Evolutionary conservation across 2,329 filamentous ascomycete species (phyloP).

Genomic region (Aspergillaceae sp.): DNA sequence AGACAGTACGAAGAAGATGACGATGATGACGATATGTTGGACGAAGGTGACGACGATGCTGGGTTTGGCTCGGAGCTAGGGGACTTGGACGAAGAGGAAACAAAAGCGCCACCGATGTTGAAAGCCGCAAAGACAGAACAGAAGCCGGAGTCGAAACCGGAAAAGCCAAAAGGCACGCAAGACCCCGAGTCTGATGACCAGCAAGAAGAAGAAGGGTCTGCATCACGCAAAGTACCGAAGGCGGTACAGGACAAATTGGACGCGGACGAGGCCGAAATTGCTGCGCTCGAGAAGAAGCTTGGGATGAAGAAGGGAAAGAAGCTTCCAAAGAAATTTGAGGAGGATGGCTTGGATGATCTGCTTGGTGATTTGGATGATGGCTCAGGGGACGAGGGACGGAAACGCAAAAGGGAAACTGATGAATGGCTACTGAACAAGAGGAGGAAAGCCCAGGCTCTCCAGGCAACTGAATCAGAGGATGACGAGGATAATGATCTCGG

Average conservation of each 20-base stretch:
- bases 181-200: constrained; percentile 21
- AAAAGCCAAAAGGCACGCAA: constrained; percentile 21
- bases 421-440: constrained; percentile 53
- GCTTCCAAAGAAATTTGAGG: constrained; percentile 61
- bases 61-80: constrained; percentile 19
- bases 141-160: constrained; percentile 29
- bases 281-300: constrained; percentile 75
- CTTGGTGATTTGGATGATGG: constrained; percentile 58
- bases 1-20: constrained; percentile 5
- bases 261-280: constrained; percentile 82
- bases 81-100: constrained; percentile 14
- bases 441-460: constrained; percentile 39
- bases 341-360: constrained; percentile 75
- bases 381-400: constrained; percentile 42
- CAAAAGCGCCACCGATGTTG: constrained; percentile 9
- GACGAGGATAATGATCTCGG: constrained; percentile 20
- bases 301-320: constrained; percentile 72
- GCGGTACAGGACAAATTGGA: constrained; percentile 56
- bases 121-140: constrained; percentile 15
- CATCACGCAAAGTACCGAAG: constrained; percentile 21
- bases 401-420: constrained; percentile 55
- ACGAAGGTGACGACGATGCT: constrained; percentile 17
- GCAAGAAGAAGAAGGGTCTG: constrained; percentile 12
- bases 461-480: constrained; percentile 19
- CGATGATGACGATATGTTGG: constrained; percentile 5